Base-by-base conservation (phyloP, 2,329 filamentous ascomycete species). In the Colletotrichum tropicicola region DNA sequence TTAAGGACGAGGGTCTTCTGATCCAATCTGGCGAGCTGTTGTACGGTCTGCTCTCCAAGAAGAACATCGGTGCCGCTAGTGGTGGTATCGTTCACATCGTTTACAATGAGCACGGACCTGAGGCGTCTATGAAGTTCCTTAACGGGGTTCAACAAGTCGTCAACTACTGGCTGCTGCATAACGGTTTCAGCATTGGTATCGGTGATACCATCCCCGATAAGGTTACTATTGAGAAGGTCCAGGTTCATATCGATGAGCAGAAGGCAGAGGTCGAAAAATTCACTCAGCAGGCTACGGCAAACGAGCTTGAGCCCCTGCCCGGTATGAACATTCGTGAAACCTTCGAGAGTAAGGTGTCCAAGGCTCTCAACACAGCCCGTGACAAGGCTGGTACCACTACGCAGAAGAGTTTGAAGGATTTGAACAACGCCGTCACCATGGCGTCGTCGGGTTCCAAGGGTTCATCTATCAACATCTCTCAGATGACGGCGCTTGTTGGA, bases 271-370 rank as follows among this genome's bases (percentile, higher is more conserved):
- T 99, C 60, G 88, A 89, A 44, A 81, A 85, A 3, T 87, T 97
- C 63, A 96, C 94, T 9, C 84, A 85, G 6, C 83, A 88, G 74
- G 97, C 97, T 2, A 97, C 94, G 4, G 89, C 89, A 53, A 97
- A 98, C 77, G 85, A 90, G 71, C 88, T 99, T 48, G 96, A 99
- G 78, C 89, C 94, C n/a, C 82, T 96, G 57, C 96, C 96, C 44
- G 96, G 96, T 87, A 98, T 99, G 94, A 99, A 97, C 70, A 92
- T 99, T 65, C 92, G 97, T 83, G 94, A 97, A 75, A 98, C 96
- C 0, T 99, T 99, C 75, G 96, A 99, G 80, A 97, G 92, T 82
- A 95, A 97, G 81, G 96, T 98, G 32, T 97, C 95, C 49, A 94
- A 94, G 78, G 93, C 93, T 60, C 84, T 99, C 58, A 98, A 99